These are phyloP conservation scores for Astrothelium subdiscretum DNA, from an alignment of 495 filamentous ascomycete species.

Conservation along the genomic window DNA sequence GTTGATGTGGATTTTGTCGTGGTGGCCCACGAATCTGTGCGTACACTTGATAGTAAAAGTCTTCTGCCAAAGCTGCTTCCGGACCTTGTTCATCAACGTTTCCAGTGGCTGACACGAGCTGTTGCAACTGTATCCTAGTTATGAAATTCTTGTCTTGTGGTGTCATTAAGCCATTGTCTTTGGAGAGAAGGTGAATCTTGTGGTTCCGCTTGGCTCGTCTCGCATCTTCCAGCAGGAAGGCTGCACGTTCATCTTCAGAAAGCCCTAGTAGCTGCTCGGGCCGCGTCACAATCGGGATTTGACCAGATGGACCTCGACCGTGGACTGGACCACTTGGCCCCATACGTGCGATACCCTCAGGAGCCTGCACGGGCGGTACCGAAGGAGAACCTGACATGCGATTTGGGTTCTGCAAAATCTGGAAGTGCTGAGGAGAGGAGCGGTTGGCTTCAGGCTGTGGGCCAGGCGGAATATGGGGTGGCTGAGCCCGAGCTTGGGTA, in stretches of 20 bases:
- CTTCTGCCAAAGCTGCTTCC: constrained; percentile 70
- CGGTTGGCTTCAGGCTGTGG: constrained; percentile 32
- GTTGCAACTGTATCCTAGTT: constrained; percentile 92
- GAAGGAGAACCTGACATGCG: constrained; percentile 25
- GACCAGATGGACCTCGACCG: constrained; percentile 27
- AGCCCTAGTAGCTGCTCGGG: constrained; percentile 65
- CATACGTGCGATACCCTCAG: constrained; percentile 20
- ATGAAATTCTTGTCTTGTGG: constrained; percentile 99
- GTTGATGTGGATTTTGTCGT: constrained; percentile 78
- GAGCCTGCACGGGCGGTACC: constrained; percentile 17
- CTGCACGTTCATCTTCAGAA: constrained; percentile 64
- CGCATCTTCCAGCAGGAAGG: constrained; percentile 79
- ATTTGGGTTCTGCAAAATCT: constrained; percentile 39
- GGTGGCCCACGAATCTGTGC: constrained; percentile 83
- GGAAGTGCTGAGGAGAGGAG: constrained; percentile 30
- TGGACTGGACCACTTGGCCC: constrained; percentile 17
- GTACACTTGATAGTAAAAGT: constrained; percentile 98
- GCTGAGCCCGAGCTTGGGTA: constrained; percentile 30
- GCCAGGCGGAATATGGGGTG: constrained; percentile 18
- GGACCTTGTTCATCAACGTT: constrained; percentile 58
- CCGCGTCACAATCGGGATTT: constrained; percentile 47
- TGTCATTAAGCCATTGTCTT: constrained; percentile 95
- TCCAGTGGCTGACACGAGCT: constrained; percentile 83
- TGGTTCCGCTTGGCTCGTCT: constrained; percentile 95
- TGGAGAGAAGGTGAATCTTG: constrained; percentile 89